Base-by-base conservation (phyloP, 768 basidiomycete genomes). In the Lentinus brumalis region DNA sequence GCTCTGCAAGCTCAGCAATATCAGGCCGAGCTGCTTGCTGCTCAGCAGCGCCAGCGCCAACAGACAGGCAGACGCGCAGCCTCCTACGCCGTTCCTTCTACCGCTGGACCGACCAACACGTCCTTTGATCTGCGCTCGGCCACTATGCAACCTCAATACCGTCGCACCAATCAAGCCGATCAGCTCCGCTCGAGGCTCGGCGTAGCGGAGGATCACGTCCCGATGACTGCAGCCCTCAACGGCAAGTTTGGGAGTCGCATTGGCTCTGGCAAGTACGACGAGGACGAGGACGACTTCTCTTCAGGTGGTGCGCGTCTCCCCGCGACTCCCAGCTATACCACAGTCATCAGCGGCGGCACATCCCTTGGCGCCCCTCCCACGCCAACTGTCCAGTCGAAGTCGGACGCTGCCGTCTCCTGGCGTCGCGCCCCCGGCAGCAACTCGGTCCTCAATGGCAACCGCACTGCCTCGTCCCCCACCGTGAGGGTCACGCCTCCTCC, bases 371-470 rank as follows among this genome's bases (percentile, higher is more conserved):
- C 74, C 60, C 78, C 78, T 10, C 70, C 79, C 15, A 71, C 74
- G 5, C 84, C 87, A n/a, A 54, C 42, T 21, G 56, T 58, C 30
- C 57, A 53, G 32, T 92, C 91, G 71, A 93, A 91, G 75, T 92
- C 92, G 2, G 92, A 94, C 69, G 76, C 83, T 38, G 91, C 84
- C 51, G 78, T 84, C 40, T 92, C 89, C 53, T 94, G 92, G 92
- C 84, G 92, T 71, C 88, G 92, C 54, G 83, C 84, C 45, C 86
- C 73, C 31, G 71, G 83, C 31, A 88, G 86, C 70, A 86, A 90
- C 72, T 91, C 89, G 12, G 85, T 87, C 16, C 79, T 91, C 52
- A 85, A 79, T 62, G 86, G 84, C 44, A 83, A 88, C 66, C 86
- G 88, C 57, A 74, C 82, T 32, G 78, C 80, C 31, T 82, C 87